A percentile compares a stretch with the other conserved stretches of the same genome.
Conservation (phyloP, 139 green algal species). For the Tetraselmis striata region DNA sequence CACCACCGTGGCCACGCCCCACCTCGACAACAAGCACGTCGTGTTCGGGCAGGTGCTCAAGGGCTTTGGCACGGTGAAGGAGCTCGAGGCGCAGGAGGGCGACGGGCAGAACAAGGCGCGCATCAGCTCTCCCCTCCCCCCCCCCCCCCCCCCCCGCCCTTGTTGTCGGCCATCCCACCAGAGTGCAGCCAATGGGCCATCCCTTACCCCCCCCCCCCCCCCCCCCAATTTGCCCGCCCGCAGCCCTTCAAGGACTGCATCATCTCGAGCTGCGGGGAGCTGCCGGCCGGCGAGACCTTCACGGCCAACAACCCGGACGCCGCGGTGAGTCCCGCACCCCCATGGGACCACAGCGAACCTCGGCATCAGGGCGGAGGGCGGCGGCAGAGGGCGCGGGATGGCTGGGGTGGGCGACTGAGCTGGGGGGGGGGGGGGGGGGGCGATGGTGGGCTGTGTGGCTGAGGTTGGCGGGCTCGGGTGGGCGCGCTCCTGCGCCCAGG, state of each 20-base stretch:
- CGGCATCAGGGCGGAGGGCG: too few relatives aligned
- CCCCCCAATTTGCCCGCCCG: too few relatives aligned
- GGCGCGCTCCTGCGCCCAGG: too few relatives aligned
- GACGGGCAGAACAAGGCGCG: constrained; percentile 21
- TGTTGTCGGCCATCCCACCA: too few relatives aligned
- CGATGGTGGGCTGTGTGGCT: not conserved
- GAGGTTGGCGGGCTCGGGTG: too few relatives aligned
- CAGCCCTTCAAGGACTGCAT: constrained; percentile 21
- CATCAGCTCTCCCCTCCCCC: too few relatives aligned
- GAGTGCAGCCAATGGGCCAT: too few relatives aligned
- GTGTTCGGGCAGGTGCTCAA: constrained; percentile 38
- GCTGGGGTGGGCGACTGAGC: too few relatives aligned
- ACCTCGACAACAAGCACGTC: constrained; percentile 42
- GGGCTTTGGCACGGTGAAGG: constrained; percentile 2
- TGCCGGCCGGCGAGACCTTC: constrained; percentile 6
- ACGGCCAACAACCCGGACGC: not conserved
- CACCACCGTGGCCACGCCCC: constrained; percentile 24
- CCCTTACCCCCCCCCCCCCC: too few relatives aligned
- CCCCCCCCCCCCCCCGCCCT: too few relatives aligned
- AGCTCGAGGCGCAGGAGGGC: constrained; percentile 38
- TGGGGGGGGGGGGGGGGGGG: not conserved
- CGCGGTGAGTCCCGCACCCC: not conserved
- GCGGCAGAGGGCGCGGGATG: too few relatives aligned
- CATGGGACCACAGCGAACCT: too few relatives aligned
- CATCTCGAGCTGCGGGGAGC: constrained; percentile 35